Conservation (phyloP, 495 filamentous ascomycete species). For the Xylaria longipes region DNA sequence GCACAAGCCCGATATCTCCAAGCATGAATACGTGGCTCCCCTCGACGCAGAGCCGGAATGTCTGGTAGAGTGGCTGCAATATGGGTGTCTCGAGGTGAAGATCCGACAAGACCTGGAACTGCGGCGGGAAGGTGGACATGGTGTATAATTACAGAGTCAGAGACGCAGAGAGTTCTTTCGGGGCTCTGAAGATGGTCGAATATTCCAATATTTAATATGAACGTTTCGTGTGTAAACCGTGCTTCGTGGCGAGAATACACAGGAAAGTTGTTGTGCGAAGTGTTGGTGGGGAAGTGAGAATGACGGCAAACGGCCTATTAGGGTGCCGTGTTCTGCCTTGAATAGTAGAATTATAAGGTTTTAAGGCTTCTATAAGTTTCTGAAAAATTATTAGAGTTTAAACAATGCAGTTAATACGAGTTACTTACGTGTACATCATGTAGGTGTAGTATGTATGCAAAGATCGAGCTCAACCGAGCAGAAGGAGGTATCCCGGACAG, state of each 20-base stretch:
- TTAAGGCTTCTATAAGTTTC: background rate
- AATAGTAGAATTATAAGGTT: conserved; percentile 1
- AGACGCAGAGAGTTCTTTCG: conserved; percentile 7
- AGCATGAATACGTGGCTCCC: conserved; percentile 2
- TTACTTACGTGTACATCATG: background rate
- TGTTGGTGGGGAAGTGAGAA: conserved; percentile 5
- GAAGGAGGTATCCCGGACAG: too few relatives aligned
- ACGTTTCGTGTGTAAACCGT: background rate
- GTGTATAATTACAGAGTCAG: conserved; percentile 4
- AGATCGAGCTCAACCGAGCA: background rate
- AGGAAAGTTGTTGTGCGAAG: conserved; percentile 9
- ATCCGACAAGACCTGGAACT: conserved; percentile 15
- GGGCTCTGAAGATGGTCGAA: background rate
- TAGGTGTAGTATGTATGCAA: conserved; percentile 5
- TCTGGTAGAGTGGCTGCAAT: background rate
- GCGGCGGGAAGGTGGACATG: conserved; percentile 14
- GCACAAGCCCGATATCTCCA: conserved; percentile 8
- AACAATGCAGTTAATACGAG: background rate
- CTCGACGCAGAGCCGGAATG: background rate
- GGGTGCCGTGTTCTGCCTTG: conserved; percentile 2
- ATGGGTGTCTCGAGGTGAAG: conserved; percentile 15
- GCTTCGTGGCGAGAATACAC: conserved; percentile 3
- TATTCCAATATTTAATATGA: background rate
- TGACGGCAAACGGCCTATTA: background rate
- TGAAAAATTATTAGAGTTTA: background rate